A percentile compares a stretch with the other conserved stretches of the same genome.
phyloP scores from a whole-genome alignment of 139 green algal genomes.

The Tetradesmus lagerheimii region DNA sequence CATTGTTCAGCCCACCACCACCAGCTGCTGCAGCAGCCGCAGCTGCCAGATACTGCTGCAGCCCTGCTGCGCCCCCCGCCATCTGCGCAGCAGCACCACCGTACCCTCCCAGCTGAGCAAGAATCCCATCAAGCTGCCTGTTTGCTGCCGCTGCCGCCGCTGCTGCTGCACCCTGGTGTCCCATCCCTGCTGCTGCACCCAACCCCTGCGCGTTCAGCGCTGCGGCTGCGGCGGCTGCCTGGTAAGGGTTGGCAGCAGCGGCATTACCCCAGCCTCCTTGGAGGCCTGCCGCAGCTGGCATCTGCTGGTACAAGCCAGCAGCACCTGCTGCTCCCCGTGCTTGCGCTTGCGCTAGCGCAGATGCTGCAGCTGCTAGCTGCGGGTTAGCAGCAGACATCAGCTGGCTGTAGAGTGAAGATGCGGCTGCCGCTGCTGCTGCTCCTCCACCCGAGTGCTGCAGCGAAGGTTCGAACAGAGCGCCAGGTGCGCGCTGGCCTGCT shows the following conservation, averaged over 20 bases:
- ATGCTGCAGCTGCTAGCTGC: slow-evolving; percentile 28
- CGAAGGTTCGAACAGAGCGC: background rate
- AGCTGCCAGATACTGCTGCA: background rate
- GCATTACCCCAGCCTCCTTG: background rate
- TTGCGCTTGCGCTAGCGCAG: slow-evolving; percentile 16
- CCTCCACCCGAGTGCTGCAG: background rate
- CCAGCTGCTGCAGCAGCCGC: background rate
- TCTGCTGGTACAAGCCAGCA: background rate
- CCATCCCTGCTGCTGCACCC: background rate
- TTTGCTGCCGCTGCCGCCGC: background rate
- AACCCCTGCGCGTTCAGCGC: background rate
- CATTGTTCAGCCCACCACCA: background rate
- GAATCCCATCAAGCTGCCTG: background rate
- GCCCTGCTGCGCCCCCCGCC: background rate
- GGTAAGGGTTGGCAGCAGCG: slow-evolving; percentile 1
- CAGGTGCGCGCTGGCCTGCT: background rate
- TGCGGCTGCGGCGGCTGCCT: slow-evolving; percentile 18
- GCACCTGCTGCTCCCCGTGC: background rate
- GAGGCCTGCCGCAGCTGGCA: slow-evolving; percentile 5
- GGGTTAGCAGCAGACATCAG: slow-evolving; percentile 34
- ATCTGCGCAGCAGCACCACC: slow-evolving; percentile 1
- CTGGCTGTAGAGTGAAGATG: background rate
- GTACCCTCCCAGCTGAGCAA: background rate
- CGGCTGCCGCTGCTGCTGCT: slow-evolving; percentile 34
- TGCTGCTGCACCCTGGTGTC: background rate